Base-by-base conservation (phyloP, 371 early-diverging fungal species). In the Capillidium rhysosporum region DNA sequence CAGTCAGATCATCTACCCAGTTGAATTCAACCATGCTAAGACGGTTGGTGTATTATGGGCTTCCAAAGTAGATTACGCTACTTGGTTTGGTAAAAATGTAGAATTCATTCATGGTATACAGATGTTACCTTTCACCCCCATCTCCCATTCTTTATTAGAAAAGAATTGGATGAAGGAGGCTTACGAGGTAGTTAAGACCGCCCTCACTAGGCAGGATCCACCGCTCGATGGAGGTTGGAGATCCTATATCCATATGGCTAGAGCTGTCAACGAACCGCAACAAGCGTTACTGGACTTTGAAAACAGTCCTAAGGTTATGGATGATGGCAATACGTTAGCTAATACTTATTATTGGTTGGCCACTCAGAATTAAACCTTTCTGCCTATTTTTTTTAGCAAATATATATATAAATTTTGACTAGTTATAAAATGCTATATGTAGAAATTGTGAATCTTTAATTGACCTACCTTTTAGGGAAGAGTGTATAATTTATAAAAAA, bases 71-170 rank as follows among this genome's bases (percentile, higher is more conserved):
- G 83, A 84, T 53, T 79, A 78, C 58, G 74, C 71, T 58, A 71
- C 71, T 34, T 56, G 46, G 46, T 29, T 46, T 39, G 25, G 8
- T 21, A 30, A 29, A 9, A 23, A 21, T 25, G 8, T 56, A 70
- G 79, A 84, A 60, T 86, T 60, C 49, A 82, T 86, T 45, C 80
- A 79, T 59, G 82, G 86, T 4, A 86, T 86, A 55, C 86, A 84
- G 56, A 78, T 80, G 65, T 61, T 86, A 23, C 84, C 86, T 0
- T 79, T 81, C 59, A 84, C 84, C 14, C 84, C 86, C 1, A 76
- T 74, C 25, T 68, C 64, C 1, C 64, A 57, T 38, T 63, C 66
- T 51, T 74, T 76, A 63, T 72, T 75, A 24, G 59, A 56, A 1
- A 58, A 75, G 63, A 72, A 73, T 58, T 79, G 79, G 79, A 57